Evolutionary conservation across 2,329 filamentous ascomycete genomes (phyloP), one percentile per base, ranked within the genome.

Genomic region (Hypoxylon sp.): DNA sequence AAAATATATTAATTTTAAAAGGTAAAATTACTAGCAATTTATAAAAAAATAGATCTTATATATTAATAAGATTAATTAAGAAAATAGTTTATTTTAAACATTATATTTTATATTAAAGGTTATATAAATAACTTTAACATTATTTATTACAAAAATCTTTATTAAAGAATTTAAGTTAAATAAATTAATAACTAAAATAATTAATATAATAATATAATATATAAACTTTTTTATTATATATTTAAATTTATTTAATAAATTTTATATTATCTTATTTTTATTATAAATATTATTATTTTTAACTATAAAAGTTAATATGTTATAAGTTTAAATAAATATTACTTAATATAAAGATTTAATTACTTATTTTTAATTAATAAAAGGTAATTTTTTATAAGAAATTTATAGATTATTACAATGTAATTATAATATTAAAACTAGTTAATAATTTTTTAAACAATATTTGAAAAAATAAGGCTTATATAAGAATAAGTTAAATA

Each of bases 401-500:
- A 12, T 34, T 12, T 12, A 12, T 34, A 12, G 12, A 34, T 34
- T 34, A 12, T 12, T 34, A 12, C 9, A 14, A 34, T 12, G 4
- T 12, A 34, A 34, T 12, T 34, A 34, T 12, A 3, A 34, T 12
- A 12, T 34, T 34, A 12, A 34, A 45, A 4, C 19, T 45, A 45
- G 12, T 46, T 27, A 14, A 14, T 8, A 14, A 5, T 23, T 14
- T 1, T n/a, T 46, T 46, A 2, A 47, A 29, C 6, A 16, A n/a
- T 47, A 47, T 12, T 29, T 47, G 9, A 29, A 8, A 3, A 47
- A 47, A 37, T 47, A 29, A 29, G 9, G 12, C 12, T 9, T 47
- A n/a, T 16, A 29, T 29, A 47, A 47, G 16, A 47, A 47, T 47
- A 16, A 47, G 14, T 29, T 29, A 8, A 47, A 47, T 47, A 47